Evolutionary conservation across 805 yeast species (phyloP).

Genomic region (Candida vaughaniae): DNA sequence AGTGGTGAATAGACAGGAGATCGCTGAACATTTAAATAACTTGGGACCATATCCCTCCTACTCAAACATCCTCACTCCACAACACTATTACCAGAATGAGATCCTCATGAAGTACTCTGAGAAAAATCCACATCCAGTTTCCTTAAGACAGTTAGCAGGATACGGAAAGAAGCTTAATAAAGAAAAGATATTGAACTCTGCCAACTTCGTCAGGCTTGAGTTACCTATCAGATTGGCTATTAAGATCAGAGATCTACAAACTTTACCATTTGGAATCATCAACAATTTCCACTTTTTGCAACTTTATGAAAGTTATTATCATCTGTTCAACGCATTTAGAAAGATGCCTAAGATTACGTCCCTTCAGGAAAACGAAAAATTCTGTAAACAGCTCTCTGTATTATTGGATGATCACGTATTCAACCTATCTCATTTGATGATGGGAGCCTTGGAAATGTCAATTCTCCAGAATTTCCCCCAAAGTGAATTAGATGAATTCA

Average conservation of each 20-base stretch:
- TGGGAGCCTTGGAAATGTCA: slow-evolving; percentile 87
- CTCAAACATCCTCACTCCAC: slow-evolving; percentile 46
- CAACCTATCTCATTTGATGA: slow-evolving; percentile 83
- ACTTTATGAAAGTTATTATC: slow-evolving; percentile 86
- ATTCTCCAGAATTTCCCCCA: slow-evolving; percentile 59
- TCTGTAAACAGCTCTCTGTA: slow-evolving; percentile 61
- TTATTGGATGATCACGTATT: slow-evolving; percentile 77
- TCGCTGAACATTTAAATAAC: slow-evolving; percentile 22
- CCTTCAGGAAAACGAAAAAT: slow-evolving; percentile 70
- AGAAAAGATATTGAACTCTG: slow-evolving; percentile 76
- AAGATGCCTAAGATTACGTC: slow-evolving; percentile 65
- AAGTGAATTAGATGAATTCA: slow-evolving; percentile 63
- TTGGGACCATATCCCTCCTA: slow-evolving; percentile 43
- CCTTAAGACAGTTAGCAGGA: slow-evolving; percentile 85
- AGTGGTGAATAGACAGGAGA: slow-evolving; percentile 26
- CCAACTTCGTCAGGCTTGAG: slow-evolving; percentile 85
- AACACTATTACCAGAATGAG: slow-evolving; percentile 85
- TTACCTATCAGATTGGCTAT: slow-evolving; percentile 81
- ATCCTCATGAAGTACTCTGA: slow-evolving; percentile 61
- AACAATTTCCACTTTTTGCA: slow-evolving; percentile 83
- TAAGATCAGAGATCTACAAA: slow-evolving; percentile 75
- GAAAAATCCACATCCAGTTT: slow-evolving; percentile 81
- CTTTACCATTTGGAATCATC: slow-evolving; percentile 77
- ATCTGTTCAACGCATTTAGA: slow-evolving; percentile 83
- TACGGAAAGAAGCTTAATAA: slow-evolving; percentile 78